Conservation (phyloP, 164 flowering plant species). For the Litsea cubeba region DNA sequence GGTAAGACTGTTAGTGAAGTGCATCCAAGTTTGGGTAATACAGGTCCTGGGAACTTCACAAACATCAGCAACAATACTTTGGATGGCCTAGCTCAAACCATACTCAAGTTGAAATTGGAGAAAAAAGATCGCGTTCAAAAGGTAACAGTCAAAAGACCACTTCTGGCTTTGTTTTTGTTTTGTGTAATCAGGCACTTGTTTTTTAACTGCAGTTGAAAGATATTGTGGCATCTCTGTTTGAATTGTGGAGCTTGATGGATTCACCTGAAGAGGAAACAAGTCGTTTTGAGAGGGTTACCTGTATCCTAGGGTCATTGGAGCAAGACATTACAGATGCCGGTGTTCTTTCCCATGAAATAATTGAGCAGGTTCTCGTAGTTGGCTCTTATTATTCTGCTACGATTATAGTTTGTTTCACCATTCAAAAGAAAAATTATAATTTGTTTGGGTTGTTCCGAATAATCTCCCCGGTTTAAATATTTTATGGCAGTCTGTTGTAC, state of each 20-base stretch:
- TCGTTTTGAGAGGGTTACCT: conserved; percentile 36
- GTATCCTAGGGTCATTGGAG: conserved; percentile 45
- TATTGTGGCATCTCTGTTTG: conserved; percentile 44
- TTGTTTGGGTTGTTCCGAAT: no score
- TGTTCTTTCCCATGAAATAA: conserved; percentile 59
- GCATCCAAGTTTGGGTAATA: conserved; percentile 73
- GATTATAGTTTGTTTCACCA: no score
- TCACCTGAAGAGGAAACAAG: conserved; percentile 56
- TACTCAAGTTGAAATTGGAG: conserved; percentile 55
- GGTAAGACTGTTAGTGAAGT: conserved; percentile 76
- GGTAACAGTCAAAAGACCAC: conserved; percentile 32
- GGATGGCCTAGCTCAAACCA: conserved; percentile 65
- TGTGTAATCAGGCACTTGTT: not conserved
- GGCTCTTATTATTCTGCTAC: not conserved
- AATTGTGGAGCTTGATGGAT: conserved; percentile 93
- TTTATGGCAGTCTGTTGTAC: no score
- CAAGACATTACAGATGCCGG: conserved; percentile 52
- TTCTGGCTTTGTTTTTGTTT: conserved; percentile 1
- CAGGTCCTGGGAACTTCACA: conserved; percentile 48
- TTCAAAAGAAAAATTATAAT: no score
- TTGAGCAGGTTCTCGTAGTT: conserved; percentile 57
- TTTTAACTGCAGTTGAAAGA: conserved; percentile 58
- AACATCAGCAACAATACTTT: conserved; percentile 70
- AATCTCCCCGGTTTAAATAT: no score
- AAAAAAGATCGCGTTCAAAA: conserved; percentile 60